A percentile compares a stretch with the other conserved stretches of the same genome.
Evolutionary conservation across 352 stramenopile genomes (phyloP).

Genomic region (Globisporangium cystogenes): DNA sequence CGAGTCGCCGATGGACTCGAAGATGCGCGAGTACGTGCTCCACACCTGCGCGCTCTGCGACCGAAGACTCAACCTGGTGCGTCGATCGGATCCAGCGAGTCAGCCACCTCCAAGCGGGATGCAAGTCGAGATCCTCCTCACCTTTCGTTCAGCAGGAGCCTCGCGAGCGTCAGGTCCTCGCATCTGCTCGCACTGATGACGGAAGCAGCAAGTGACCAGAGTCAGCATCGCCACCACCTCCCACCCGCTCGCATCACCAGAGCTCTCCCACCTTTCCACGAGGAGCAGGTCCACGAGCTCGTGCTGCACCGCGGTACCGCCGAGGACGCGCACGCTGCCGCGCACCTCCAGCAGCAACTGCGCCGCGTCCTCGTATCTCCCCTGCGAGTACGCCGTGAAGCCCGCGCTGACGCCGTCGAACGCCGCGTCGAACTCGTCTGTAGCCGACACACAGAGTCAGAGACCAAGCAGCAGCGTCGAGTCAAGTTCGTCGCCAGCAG

Average conservation of each 20-base stretch:
- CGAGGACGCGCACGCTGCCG: slow-evolving; percentile 61
- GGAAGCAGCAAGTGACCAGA: neutral
- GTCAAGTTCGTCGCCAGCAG: neutral
- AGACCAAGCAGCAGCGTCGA: neutral
- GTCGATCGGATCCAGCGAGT: neutral
- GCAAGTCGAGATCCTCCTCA: no score
- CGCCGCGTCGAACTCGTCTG: slow-evolving; percentile 36
- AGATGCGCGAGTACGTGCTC: slow-evolving; percentile 71
- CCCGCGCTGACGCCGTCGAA: slow-evolving; percentile 53
- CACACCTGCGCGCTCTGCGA: slow-evolving; percentile 80
- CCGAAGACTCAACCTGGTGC: slow-evolving; percentile 47
- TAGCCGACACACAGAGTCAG: neutral
- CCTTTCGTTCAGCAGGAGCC: slow-evolving; percentile 82
- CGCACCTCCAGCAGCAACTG: slow-evolving; percentile 51
- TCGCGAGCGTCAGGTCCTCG: slow-evolving; percentile 58
- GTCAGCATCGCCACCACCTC: neutral
- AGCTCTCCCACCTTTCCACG: slow-evolving; percentile 54
- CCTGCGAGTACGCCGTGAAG: slow-evolving; percentile 67
- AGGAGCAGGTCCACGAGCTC: slow-evolving; percentile 73
- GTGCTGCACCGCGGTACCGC: slow-evolving; percentile 63
- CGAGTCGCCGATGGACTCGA: slow-evolving; percentile 56
- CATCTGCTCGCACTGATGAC: slow-evolving; percentile 58
- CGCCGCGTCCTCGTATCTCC: slow-evolving; percentile 49
- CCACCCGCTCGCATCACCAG: neutral
- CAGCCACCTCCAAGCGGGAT: no score